Base-by-base conservation (phyloP, 1,139 yeast genomes). In the Martiniozyma asiatica region DNA sequence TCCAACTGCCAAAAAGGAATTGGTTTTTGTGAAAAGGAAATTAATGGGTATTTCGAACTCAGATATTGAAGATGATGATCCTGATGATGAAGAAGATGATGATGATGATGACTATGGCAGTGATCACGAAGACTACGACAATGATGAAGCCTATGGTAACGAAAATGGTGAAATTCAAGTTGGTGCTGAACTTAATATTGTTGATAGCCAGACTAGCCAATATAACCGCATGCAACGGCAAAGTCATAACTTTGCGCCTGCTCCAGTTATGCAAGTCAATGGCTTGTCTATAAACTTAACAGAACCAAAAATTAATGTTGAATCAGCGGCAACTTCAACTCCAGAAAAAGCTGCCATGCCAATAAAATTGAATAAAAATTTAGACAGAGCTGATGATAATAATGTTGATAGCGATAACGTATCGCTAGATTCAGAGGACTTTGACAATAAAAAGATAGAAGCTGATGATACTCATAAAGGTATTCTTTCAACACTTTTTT, bases 401-500 rank as follows among this genome's bases (percentile, higher is more conserved):
- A 14, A 25, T n/a, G 30, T 26, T 14, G 25, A 21, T n/a, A 31
- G 25, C 18, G 22, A 36, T 19, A 15, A 20, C 9, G 33, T 32
- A 8, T 14, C 17, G 13, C 9, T 30, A 24, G 8, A 24, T 14
- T 15, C 16, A 4, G 20, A 31, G 4, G 15, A 10, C 9, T 18
- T 11, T 14, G 23, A 21, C 4, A 15, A 19, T 4, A 14, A 29
- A 20, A 14, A 15, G 5, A 20, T 23, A n/a, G n/a, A 11, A 4
- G 16, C 27, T 13, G 9, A 32, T 9, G 28, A 23, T 5, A 31
- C 33, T 24, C 32, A 32, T 20, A 22, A 28, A 12, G 50, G 52
- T 2, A 24, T 48, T 2, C 26, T 48, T 6, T 44, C 50, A 5
- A 40, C 43, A 7, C 33, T 48, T 7, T 28, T 48, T 32, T 45